Conservation (phyloP, 805 yeast species). For the Alloascoidea africana region DNA sequence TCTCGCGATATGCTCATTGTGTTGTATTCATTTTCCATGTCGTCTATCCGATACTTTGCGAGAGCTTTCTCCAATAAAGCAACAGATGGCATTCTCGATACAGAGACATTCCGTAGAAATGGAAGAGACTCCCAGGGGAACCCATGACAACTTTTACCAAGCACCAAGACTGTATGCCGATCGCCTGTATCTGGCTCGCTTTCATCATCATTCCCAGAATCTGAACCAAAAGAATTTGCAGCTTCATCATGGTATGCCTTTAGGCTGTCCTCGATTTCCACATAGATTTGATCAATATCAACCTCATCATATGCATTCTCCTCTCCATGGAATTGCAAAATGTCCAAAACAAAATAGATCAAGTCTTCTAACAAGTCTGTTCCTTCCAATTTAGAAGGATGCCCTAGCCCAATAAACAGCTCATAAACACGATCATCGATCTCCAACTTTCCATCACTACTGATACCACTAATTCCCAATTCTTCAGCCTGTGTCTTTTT, state of each 20-base stretch:
- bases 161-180: conserved; percentile 52
- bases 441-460: conserved; percentile 11
- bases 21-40: conserved; percentile 12
- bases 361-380: conserved; percentile 43
- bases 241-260: conserved; percentile 15
- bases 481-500: conserved; percentile 1
- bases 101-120: conserved; percentile 34
- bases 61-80: conserved; percentile 25
- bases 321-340: conserved; percentile 46
- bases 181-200: conserved; percentile 4
- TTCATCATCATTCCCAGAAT: conserved; percentile 7
- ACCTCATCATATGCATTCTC: conserved; percentile 50
- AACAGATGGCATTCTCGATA: conserved; percentile 66
- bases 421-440: conserved; percentile 33
- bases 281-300: conserved; percentile 38
- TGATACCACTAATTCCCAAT: conserved; percentile 2
- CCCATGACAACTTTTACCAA: conserved; percentile 46
- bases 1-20: not conserved
- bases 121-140: conserved; percentile 88
- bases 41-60: conserved; percentile 5
- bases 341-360: conserved; percentile 45
- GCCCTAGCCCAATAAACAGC: conserved; percentile 33
- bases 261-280: conserved; percentile 33
- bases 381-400: conserved; percentile 15
- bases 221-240: conserved; percentile 4